phyloP scores from a whole-genome alignment of 1,139 yeast species.

The Kodamaea suecica region DNA sequence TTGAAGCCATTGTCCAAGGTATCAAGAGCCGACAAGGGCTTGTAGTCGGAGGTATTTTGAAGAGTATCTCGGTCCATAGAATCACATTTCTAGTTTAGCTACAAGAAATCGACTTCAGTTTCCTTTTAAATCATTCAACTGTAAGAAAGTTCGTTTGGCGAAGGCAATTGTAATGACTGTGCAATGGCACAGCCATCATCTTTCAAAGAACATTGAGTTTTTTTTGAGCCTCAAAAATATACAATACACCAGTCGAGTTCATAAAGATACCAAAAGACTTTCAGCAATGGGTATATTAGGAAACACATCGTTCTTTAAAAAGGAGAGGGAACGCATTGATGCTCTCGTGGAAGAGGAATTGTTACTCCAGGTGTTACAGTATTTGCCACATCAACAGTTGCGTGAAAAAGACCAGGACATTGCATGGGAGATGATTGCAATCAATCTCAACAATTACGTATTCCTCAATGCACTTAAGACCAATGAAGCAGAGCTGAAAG shows the following conservation, averaged over 20 bases:
- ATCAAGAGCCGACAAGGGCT: constrained; percentile 34
- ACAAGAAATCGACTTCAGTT: too few relatives aligned
- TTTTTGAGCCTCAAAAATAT: too few relatives aligned
- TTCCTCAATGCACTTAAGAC: constrained; percentile 14
- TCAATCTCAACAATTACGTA: constrained; percentile 25
- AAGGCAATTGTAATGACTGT: too few relatives aligned
- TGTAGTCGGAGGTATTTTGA: constrained; percentile 11
- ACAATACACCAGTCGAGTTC: too few relatives aligned
- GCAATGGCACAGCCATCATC: too few relatives aligned
- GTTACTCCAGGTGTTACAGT: constrained; percentile 28
- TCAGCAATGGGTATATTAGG: constrained; percentile 3
- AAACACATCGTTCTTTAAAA: constrained; percentile 26
- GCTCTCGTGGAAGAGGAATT: constrained; percentile 27
- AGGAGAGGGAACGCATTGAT: constrained; percentile 27
- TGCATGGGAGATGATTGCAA: constrained; percentile 37
- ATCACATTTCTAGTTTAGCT: too few relatives aligned
- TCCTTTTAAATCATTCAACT: too few relatives aligned
- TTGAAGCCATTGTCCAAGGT: constrained; percentile 29
- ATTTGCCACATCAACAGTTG: constrained; percentile 35
- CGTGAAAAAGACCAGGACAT: constrained; percentile 25
- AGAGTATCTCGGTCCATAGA: too few relatives aligned
- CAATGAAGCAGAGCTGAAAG: constrained; percentile 1
- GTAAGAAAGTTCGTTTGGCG: too few relatives aligned
- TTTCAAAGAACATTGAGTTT: constrained; percentile 3
- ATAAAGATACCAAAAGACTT: too few relatives aligned